Percentiles rank a stretch among this genome's conserved stretches.
These are phyloP conservation scores for Fraxinus ornus DNA, from an alignment of 305 asterid species.

Conservation along the genomic window DNA sequence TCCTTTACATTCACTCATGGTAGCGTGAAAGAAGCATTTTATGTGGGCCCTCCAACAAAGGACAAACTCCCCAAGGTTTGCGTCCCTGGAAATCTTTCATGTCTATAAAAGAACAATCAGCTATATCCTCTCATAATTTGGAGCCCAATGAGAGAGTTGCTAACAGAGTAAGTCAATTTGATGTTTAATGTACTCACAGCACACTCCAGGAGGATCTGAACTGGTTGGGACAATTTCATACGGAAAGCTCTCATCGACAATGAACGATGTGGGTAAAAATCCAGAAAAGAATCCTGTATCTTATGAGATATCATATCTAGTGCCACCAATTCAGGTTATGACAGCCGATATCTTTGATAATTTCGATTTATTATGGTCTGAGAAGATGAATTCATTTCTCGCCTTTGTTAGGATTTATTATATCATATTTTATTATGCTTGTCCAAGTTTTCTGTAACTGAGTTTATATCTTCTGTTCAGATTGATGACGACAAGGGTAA, in stretches of 20 bases:
- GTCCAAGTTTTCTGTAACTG: constrained; percentile 19
- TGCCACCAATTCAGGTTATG: constrained; percentile 82
- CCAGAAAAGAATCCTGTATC: constrained; percentile 69
- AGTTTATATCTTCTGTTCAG: constrained; percentile 38
- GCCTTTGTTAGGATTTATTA: constrained; percentile 8
- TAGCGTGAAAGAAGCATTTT: constrained; percentile 84
- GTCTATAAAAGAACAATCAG: constrained; percentile 5
- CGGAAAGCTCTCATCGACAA: constrained; percentile 66
- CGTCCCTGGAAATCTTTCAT: constrained; percentile 21
- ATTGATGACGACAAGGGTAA: constrained; percentile 76
- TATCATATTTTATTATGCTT: constrained; percentile 13
- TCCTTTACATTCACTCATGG: constrained; percentile 29
- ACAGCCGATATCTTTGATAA: constrained; percentile 21
- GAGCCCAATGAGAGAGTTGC: constrained; percentile 13
- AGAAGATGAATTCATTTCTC: constrained; percentile 2
- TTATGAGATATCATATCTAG: constrained; percentile 62
- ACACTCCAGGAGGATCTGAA: constrained; percentile 72
- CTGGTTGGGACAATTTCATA: constrained; percentile 79
- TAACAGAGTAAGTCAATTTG: constrained; percentile 9
- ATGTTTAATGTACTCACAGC: constrained; percentile 50
- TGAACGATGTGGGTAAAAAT: constrained; percentile 49
- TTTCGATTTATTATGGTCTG: constrained; percentile 12
- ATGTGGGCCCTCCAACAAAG: constrained; percentile 85
- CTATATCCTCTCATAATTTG: constrained; percentile 9
- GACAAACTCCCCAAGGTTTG: constrained; percentile 94